Base-by-base conservation (phyloP, 1,284 basidiomycete genomes). In the Papiliotrema nemorosa region DNA sequence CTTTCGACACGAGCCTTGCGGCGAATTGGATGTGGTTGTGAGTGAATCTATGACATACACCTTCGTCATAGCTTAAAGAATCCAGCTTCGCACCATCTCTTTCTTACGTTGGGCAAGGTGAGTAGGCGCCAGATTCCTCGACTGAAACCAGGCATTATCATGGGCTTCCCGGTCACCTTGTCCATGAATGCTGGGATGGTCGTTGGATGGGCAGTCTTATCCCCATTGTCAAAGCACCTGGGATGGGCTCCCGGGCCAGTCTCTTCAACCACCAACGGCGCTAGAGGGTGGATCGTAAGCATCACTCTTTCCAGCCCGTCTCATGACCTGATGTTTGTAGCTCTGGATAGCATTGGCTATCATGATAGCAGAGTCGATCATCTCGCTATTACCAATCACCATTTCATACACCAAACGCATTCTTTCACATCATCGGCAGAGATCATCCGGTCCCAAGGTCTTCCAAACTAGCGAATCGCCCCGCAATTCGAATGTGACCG, bases 181-280 rank as follows among this genome's bases (percentile, higher is more conserved):
- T 89, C 88, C 66, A 97, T 97, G 93, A 92, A 87, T 60, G 70
- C 90, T 47, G 92, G 93, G 33, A 96, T 96, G 87, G 60, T 97
- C n/a, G 84, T 90, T 1, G 93, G 93, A 13, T 97, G 94, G 93
- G 91, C 82, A 3, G 76, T 97, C 22, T 78, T 97, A 20, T 90
- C 90, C 0, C 93, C 93, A 0, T 66, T 97, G 12, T 82, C 91
- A 1, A 91, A 91, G 64, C 65, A 81, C 41, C 71, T 78, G 1
- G 90, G 89, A 5, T 96, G 92, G 92, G 91, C 92, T 0, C 89
- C 91, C 24, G 92, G 90, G 0, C 83, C 85, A 2, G 88, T 92
- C 1, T 82, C 84, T 0, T 87, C 90, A 59, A 89, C 90, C 79
- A 81, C 85, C 2, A 80, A 80, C 51, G 92, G 92, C 31, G 84